These are phyloP conservation scores for Salinomyces thailandicus DNA, from an alignment of 2,329 filamentous ascomycete species.

Conservation along the genomic window DNA sequence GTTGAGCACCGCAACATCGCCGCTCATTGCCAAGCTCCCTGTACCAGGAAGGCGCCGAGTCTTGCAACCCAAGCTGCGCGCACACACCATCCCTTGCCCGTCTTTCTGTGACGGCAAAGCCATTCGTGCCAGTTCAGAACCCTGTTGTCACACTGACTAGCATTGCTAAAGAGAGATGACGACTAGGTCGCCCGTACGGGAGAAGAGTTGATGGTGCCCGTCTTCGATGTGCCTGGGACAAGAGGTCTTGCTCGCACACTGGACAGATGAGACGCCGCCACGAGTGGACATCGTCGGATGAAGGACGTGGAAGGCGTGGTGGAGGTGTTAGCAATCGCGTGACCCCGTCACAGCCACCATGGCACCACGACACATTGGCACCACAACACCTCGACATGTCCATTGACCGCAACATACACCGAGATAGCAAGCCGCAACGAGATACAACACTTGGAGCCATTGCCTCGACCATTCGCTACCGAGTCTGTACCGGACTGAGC, in stretches of 20 bases:
- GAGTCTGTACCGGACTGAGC: no score
- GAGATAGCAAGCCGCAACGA: no score
- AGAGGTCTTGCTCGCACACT: background rate
- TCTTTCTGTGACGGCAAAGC: background rate
- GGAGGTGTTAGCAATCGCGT: background rate
- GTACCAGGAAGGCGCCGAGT: no score
- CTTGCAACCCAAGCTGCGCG: no score
- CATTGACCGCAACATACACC: no score
- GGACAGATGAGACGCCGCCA: background rate
- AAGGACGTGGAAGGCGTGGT: background rate
- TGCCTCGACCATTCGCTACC: no score
- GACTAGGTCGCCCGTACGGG: background rate
- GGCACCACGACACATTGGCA: no score
- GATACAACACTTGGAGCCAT: no score
- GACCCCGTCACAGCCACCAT: no score
- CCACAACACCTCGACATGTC: no score
- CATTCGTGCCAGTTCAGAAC: background rate
- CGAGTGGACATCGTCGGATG: background rate
- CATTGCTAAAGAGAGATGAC: background rate
- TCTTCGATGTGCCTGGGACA: background rate
- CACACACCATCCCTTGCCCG: background rate
- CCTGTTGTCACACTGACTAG: background rate
- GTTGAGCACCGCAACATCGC: no score
- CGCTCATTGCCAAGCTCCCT: no score
- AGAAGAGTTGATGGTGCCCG: background rate